These are phyloP conservation scores for Penicillium sumatraense DNA, from an alignment of 2,329 filamentous ascomycete species.

Conservation along the genomic window DNA sequence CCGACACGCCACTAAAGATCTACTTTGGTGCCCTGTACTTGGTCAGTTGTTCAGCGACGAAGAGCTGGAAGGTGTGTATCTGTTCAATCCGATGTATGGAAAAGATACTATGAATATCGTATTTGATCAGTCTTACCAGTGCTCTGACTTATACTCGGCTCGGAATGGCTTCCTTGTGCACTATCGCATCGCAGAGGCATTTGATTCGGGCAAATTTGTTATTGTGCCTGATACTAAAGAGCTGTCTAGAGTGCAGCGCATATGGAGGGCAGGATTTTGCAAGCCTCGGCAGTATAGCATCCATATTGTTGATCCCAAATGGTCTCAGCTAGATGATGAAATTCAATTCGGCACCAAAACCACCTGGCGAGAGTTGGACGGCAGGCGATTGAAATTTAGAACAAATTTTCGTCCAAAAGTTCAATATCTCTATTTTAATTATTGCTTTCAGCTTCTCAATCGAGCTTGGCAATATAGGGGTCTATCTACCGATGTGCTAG, in stretches of 20 bases:
- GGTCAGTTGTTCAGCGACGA: neutral
- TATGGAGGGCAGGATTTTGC: neutral
- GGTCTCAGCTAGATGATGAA: neutral
- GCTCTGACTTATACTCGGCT: neutral
- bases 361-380: neutral
- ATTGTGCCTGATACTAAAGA: constrained; percentile 18
- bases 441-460: neutral
- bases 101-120: neutral
- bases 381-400: neutral
- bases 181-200: constrained; percentile 1
- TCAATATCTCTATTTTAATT: neutral
- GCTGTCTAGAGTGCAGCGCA: neutral
- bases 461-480: neutral
- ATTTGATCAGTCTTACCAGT: neutral
- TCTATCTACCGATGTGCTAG: neutral
- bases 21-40: neutral
- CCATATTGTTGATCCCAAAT: neutral
- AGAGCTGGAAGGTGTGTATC: neutral
- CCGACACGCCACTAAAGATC: neutral
- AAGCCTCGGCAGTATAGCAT: neutral
- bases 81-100: neutral
- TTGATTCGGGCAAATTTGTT: constrained; percentile 14
- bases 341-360: neutral
- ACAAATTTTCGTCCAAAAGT: neutral
- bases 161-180: constrained; percentile 10